Percentiles rank a stretch among this genome's conserved stretches.
These are phyloP conservation scores for Cercospora sojina DNA, from an alignment of 2,329 filamentous ascomycete species.

Conservation along the genomic window DNA sequence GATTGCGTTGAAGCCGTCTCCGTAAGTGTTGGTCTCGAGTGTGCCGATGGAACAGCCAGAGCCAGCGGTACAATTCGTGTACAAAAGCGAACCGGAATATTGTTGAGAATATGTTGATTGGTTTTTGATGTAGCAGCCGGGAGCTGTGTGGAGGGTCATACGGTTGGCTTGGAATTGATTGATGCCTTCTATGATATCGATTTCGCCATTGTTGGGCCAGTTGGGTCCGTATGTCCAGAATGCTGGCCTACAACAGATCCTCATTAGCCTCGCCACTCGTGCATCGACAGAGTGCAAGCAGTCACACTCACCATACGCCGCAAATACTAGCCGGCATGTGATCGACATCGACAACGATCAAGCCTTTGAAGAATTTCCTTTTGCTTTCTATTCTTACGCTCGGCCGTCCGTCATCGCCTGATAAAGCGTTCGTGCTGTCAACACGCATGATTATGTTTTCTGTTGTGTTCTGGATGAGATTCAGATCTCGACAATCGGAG, in stretches of 20 bases:
- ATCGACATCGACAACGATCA: conserved; percentile 69
- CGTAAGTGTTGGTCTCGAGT: conserved; percentile 46
- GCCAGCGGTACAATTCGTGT: conserved; percentile 45
- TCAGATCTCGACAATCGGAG: conserved; percentile 48
- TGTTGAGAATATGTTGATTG: neutral
- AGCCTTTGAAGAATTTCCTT: conserved; percentile 61
- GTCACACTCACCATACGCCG: conserved; percentile 62
- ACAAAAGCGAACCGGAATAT: conserved; percentile 63
- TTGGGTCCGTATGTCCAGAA: conserved; percentile 63
- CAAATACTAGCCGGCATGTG: conserved; percentile 73
- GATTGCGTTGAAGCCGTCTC: conserved; percentile 37
- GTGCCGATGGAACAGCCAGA: conserved; percentile 46
- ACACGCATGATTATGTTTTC: conserved; percentile 37
- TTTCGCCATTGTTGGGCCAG: conserved; percentile 42
- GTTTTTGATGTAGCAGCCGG: conserved; percentile 37
- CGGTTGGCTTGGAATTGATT: conserved; percentile 38
- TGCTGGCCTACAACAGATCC: conserved; percentile 50
- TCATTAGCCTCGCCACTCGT: neutral
- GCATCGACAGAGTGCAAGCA: neutral
- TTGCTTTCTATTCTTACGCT: conserved; percentile 71
- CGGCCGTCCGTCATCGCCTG: conserved; percentile 55
- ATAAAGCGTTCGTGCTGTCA: conserved; percentile 43
- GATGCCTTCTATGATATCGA: conserved; percentile 45
- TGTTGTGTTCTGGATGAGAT: conserved; percentile 29
- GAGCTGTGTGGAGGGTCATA: conserved; percentile 40